phyloP scores from a whole-genome alignment of 164 flowering plant species.

The Platanus orientalis region DNA sequence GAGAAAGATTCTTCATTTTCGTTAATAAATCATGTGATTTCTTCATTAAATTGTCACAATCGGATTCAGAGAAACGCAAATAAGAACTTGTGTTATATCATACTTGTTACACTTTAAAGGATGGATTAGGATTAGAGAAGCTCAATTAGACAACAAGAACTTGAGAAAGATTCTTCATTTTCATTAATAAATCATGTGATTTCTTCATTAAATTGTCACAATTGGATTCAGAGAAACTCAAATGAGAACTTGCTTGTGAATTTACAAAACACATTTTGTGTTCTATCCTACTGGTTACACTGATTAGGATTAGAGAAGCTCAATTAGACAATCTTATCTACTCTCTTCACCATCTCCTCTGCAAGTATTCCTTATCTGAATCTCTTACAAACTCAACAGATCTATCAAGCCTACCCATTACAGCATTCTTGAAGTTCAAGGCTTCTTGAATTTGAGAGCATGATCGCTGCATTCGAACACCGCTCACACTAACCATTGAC shows the following conservation, averaged over 20 bases:
- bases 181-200: no score
- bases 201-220: no score
- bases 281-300: not conserved
- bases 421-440: constrained; percentile 29
- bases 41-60: no score
- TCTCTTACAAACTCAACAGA: constrained; percentile 20
- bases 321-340: no score
- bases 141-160: no score
- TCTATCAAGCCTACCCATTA: constrained; percentile 28
- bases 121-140: no score
- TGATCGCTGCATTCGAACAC: constrained; percentile 57
- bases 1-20: no score
- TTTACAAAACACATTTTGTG: constrained; percentile 1
- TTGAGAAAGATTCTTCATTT: no score
- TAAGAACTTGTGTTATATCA: no score
- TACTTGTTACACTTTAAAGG: no score
- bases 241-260: not conserved
- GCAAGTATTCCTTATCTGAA: constrained; percentile 15
- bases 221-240: not conserved
- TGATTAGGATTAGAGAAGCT: not conserved
- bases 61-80: no score
- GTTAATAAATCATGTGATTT: no score
- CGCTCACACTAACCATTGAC: constrained; percentile 59
- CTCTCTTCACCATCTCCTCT: constrained; percentile 17
- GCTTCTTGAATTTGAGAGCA: constrained; percentile 44